Evolutionary conservation across 2,329 filamentous ascomycete genomes (phyloP), one percentile per base, ranked within the genome.

Genomic region (Diaporthe capsici): DNA sequence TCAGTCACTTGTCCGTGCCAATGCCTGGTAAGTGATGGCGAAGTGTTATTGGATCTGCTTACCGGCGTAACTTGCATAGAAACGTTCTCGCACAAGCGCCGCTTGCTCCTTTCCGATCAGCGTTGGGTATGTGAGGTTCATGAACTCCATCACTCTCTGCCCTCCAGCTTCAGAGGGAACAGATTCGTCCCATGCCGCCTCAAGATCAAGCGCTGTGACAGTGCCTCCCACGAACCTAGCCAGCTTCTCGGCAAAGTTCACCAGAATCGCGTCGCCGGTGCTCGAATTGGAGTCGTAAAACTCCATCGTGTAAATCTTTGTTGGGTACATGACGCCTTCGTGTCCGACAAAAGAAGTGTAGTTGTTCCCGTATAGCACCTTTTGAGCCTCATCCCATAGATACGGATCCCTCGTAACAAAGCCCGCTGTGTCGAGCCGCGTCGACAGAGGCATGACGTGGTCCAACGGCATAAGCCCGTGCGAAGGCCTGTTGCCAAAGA

Each of bases 71-170:
- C 42, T 37, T 10, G 58, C 12, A 7, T 61, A 61, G 58, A 42
- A 61, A 10, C n/a, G 58, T 13, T 42, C 58, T 17, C 37, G 12
- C 3, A 61, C 37, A 9, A 42, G 58, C n/a, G 25, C 2, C 7
- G 34, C 37, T 25, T 61, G 34, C 22, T 61, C 58, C 7, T 61
- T 42, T 42, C n/a, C 37, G 37, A 61, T 61, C 37, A 61, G 13
- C 4, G 22, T 42, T 25, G 34, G 58, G 58, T 61, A 61, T 22
- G 58, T 61, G 34, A 42, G 22, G 58, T 61, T 61, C 58, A 61
- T 61, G 34, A 25, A 61, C 37, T 61, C 37, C 58, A 42, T 61
- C 0, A 61, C 34, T 5, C 58, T n/a, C 37, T 61, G 58, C 2
- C 58, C 58, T 15, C 39, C 22, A 7, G 58, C 58, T 25, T 25